Conservation (phyloP, 2,329 filamentous ascomycete genomes). For the Aspergillus sp. region DNA sequence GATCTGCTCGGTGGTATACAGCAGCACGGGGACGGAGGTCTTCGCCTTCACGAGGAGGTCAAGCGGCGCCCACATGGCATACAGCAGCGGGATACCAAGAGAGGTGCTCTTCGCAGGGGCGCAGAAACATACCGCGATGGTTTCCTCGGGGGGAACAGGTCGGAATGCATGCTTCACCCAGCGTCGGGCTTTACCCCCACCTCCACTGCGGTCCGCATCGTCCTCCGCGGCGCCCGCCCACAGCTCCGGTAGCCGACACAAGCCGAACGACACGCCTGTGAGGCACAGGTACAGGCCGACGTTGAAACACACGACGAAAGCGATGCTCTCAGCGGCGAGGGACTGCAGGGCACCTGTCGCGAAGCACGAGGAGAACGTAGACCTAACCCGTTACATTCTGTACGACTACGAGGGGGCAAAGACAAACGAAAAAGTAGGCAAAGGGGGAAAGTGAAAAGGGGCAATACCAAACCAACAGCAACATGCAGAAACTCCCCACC, state of each 20-base stretch:
- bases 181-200: too few species aligned
- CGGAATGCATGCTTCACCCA: constrained; percentile 26
- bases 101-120: constrained; percentile 71
- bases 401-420: background rate
- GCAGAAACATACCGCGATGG: constrained; percentile 70
- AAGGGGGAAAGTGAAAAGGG: background rate
- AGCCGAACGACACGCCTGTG: constrained; percentile 55
- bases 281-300: constrained; percentile 64
- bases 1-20: constrained; percentile 41
- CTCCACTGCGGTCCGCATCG: background rate
- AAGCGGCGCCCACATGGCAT: constrained; percentile 57
- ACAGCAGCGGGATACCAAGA: constrained; percentile 65
- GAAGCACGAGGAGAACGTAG: constrained; percentile 49
- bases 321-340: constrained; percentile 58
- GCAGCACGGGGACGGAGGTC: constrained; percentile 36
- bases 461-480: constrained; percentile 56
- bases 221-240: too few species aligned
- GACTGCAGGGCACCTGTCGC: constrained; percentile 59
- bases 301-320: constrained; percentile 67
- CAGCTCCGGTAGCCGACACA: constrained; percentile 40
- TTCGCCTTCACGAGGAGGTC: constrained; percentile 35
- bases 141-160: constrained; percentile 55
- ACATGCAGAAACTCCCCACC: constrained; percentile 42
- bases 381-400: background rate
- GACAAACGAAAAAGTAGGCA: background rate